Conservation (phyloP, 176 grass and related monocot genomes). For the Thinopyrum elongatum region DNA sequence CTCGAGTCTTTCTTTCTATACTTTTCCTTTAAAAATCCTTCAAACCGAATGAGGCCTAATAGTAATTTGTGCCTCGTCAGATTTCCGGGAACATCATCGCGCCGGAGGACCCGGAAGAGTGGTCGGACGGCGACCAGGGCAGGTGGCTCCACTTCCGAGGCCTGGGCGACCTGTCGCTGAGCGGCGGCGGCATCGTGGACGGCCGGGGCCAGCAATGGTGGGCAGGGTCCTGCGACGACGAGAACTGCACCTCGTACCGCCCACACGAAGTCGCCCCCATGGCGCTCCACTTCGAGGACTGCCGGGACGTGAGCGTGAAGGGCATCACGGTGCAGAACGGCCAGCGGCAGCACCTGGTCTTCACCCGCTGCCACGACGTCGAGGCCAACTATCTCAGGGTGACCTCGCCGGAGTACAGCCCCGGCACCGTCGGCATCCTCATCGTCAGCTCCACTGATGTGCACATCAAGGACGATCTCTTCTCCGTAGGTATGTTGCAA, state of each 20-base stretch:
- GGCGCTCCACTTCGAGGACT: constrained; percentile 66
- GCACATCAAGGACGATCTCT: constrained; percentile 40
- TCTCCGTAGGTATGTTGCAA: constrained; percentile 45
- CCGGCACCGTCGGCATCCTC: constrained; percentile 66
- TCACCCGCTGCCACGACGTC: constrained; percentile 54
- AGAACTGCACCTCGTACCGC: not conserved
- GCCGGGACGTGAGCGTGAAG: constrained; percentile 35
- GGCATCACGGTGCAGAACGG: constrained; percentile 59
- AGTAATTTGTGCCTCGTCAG: not conserved
- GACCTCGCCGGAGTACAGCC: constrained; percentile 64
- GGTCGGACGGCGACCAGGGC: not conserved
- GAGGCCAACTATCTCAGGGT: constrained; percentile 48
- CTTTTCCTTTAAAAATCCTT: no score
- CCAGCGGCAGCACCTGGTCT: constrained; percentile 60
- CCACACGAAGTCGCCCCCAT: constrained; percentile 21
- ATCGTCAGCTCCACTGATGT: constrained; percentile 52
- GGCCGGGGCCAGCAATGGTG: constrained; percentile 71
- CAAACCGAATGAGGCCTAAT: no score
- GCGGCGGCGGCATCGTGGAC: constrained; percentile 62
- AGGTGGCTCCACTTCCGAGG: constrained; percentile 51
- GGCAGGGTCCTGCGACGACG: constrained; percentile 34
- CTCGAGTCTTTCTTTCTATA: no score
- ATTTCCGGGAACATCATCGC: constrained; percentile 46
- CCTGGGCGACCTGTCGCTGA: constrained; percentile 36
- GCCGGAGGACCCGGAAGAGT: constrained; percentile 46